Evolutionary conservation across 164 flowering plant species (phyloP).

Genomic region (Piper longum): DNA sequence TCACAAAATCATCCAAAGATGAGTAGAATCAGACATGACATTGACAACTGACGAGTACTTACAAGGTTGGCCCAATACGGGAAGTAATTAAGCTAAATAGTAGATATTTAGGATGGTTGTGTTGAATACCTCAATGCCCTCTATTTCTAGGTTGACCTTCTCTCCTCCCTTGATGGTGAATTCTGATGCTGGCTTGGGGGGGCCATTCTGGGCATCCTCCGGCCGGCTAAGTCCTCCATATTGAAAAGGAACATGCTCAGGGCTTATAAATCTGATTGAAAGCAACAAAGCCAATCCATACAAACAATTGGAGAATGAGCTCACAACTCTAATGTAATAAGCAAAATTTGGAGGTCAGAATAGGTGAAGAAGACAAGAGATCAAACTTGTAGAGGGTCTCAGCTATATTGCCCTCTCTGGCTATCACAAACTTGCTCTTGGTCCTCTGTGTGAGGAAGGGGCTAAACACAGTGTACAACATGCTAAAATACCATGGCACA

Average conservation of each 20-base stretch:
- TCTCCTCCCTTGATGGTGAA: slow-evolving; percentile 88
- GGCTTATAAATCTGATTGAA: slow-evolving; percentile 55
- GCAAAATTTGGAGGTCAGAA: not conserved
- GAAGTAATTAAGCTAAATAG: no score
- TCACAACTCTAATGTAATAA: no score
- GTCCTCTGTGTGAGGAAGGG: no score
- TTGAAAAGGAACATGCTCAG: slow-evolving; percentile 77
- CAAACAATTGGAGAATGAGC: slow-evolving; percentile 1
- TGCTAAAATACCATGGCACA: slow-evolving; percentile 2
- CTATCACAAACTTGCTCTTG: no score
- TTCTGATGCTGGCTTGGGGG: slow-evolving; percentile 87
- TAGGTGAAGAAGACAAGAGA: not conserved
- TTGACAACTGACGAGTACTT: no score
- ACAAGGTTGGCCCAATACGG: no score
- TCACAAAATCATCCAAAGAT: no score
- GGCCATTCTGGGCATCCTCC: slow-evolving; percentile 46
- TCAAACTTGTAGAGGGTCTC: slow-evolving; percentile 82
- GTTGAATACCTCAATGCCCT: no score
- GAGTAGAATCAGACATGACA: no score
- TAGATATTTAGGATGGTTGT: no score
- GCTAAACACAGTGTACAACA: no score
- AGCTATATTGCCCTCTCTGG: slow-evolving; percentile 61
- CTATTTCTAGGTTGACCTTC: slow-evolving; percentile 71
- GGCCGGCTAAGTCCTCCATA: slow-evolving; percentile 81
- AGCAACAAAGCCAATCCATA: not conserved